These are phyloP conservation scores for Dillenia turbinata DNA, from an alignment of 164 flowering plant species.

Conservation along the genomic window DNA sequence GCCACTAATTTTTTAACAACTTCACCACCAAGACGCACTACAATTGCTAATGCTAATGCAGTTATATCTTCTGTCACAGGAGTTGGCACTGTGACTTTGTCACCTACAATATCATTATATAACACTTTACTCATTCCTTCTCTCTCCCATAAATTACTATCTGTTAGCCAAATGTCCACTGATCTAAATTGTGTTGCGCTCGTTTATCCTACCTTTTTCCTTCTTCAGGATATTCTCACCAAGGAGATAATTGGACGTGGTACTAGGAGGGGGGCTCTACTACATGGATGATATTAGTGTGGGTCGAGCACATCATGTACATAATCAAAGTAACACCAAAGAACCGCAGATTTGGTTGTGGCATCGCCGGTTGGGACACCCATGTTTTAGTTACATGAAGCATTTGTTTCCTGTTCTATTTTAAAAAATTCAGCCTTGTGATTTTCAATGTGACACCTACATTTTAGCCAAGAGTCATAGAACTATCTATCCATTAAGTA, in stretches of 20 bases:
- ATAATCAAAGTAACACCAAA: neutral
- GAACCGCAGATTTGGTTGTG: slow-evolving; percentile 4
- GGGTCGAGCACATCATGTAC: slow-evolving; percentile 1
- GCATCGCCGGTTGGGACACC: neutral
- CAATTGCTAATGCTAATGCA: slow-evolving; percentile 12
- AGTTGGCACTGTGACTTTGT: slow-evolving; percentile 1
- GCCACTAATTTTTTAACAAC: neutral
- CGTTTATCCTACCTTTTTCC: neutral
- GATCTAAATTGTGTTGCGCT: slow-evolving; percentile 5
- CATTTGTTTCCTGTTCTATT: slow-evolving; percentile 7
- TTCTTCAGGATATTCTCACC: neutral
- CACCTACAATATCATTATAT: slow-evolving; percentile 1
- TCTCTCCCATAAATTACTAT: slow-evolving; percentile 7
- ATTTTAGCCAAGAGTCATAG: slow-evolving; percentile 10
- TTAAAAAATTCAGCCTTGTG: neutral
- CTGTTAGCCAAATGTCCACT: slow-evolving; percentile 10
- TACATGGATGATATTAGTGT: slow-evolving; percentile 2
- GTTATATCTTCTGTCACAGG: slow-evolving; percentile 4
- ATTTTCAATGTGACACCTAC: slow-evolving; percentile 9
- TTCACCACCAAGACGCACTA: slow-evolving; percentile 1
- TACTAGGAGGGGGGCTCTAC: neutral
- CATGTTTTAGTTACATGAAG: neutral
- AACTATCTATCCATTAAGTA: neutral
- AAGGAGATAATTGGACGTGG: neutral
- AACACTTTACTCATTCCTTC: slow-evolving; percentile 1